Base-by-base conservation (phyloP, 2,329 filamentous ascomycete genomes). In the Botryotinia narcissicola region DNA sequence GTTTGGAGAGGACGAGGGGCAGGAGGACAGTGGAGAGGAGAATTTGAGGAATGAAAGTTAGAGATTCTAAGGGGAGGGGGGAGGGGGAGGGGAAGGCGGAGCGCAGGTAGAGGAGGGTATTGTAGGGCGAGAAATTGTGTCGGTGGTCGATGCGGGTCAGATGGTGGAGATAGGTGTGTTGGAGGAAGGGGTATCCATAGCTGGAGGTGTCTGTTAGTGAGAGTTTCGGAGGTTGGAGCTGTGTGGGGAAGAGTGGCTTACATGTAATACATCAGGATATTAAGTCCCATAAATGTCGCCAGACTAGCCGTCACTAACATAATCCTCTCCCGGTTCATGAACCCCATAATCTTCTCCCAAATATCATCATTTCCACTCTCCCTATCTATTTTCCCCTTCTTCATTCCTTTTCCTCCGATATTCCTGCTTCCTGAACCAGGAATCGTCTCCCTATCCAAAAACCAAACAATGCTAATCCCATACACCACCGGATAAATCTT, bases 401-500 rank as follows among this genome's bases (percentile, higher is more conserved):
- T 37, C 42, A 25, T 54, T 71, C 60, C 42, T 73, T 64, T 51
- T 14, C 16, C 80, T 78, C 73, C 87, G 81, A 37, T 81, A 82
- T 75, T 87, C 86, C 3, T 83, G 83, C 77, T 93, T 92, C 84
- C 95, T 89, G 91, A 91, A 94, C 40, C 25, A 10, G 80, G 78
- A 73, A 88, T 81, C 40, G 81, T 82, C 75, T 87, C 86, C 4
- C 83, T 84, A 77, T 93, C 92, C 84, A 95, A 89, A 91, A 91
- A 95, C 91, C 92, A 94, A 8, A 94, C 82, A 60, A 96, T 91
- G 4, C 92, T 90, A 0, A 91, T 89, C 2, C 93, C 95, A 82
- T 99, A 99, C 74, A 99, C 93, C 82, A 98, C 97, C 0, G 96
- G 96, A 80, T 99, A 99, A 75, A 99, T 98, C 86, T 99, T 99